Evolutionary conservation across 2,329 filamentous ascomycete species (phyloP).

Genomic region (Cercospora zeina): DNA sequence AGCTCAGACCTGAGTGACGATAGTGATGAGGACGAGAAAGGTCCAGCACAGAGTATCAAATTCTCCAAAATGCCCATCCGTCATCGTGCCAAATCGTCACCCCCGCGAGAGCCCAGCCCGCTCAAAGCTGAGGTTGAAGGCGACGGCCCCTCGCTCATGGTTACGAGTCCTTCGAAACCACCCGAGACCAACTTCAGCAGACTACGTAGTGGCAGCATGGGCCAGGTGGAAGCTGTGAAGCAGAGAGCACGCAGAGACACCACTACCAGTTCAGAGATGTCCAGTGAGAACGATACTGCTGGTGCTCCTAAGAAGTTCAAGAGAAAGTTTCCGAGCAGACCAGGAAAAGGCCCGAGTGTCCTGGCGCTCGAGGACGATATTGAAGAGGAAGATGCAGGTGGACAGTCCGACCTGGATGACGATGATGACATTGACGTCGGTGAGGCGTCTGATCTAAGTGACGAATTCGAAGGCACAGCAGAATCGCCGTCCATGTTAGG

Average conservation of each 20-base stretch:
- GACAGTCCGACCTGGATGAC: constrained; percentile 41
- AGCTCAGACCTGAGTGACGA: constrained; percentile 84
- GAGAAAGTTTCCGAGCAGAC: constrained; percentile 57
- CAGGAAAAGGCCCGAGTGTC: constrained; percentile 51
- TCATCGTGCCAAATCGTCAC: constrained; percentile 82
- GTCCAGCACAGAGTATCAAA: constrained; percentile 84
- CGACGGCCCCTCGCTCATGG: constrained; percentile 34
- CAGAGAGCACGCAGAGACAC: constrained; percentile 73
- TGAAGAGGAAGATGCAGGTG: constrained; percentile 48
- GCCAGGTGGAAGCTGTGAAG: constrained; percentile 62
- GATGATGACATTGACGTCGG: constrained; percentile 42
- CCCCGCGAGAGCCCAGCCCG: constrained; percentile 42
- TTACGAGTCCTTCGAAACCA: constrained; percentile 52
- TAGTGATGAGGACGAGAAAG: constrained; percentile 69
- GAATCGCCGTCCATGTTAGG: constrained; percentile 72
- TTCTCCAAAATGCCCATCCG: constrained; percentile 95
- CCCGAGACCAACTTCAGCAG: constrained; percentile 43
- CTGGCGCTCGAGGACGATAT: constrained; percentile 31
- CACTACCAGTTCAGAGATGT: constrained; percentile 78
- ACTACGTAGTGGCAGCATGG: constrained; percentile 67
- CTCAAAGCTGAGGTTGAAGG: constrained; percentile 23
- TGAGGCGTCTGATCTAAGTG: constrained; percentile 47
- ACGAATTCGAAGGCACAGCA: constrained; percentile 60
- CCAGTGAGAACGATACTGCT: constrained; percentile 69
- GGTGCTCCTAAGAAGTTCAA: constrained; percentile 62